A percentile compares a stretch with the other conserved stretches of the same genome.
These are phyloP conservation scores for Suhomyces taliae DNA, from an alignment of 1,139 yeast genomes.

Conservation along the genomic window DNA sequence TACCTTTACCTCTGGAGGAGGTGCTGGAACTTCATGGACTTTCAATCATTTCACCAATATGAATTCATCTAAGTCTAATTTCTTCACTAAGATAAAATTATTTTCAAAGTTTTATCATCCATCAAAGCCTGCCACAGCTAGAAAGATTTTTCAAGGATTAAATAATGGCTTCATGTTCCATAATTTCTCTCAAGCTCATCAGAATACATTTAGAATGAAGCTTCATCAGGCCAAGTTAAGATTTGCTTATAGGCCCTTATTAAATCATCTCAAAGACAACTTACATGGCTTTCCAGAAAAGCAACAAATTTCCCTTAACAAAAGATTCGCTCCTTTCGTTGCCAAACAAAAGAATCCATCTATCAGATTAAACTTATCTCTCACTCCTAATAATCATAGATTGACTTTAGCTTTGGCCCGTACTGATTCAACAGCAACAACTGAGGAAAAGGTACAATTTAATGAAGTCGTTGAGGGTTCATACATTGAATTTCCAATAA, in stretches of 20 bases:
- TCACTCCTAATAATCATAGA: constrained; percentile 37
- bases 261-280: constrained; percentile 14
- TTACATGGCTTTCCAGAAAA: neutral
- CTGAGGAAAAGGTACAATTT: constrained; percentile 18
- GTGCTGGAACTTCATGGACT: constrained; percentile 7
- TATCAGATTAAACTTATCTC: constrained; percentile 24
- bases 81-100: constrained; percentile 13
- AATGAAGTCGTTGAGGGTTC: constrained; percentile 34
- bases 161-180: constrained; percentile 23
- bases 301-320: neutral
- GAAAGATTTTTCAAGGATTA: constrained; percentile 13
- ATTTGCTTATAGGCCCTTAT: constrained; percentile 21
- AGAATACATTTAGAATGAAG: constrained; percentile 21
- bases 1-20: constrained; percentile 8
- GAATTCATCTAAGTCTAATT: constrained; percentile 9
- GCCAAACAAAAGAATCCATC: constrained; percentile 6
- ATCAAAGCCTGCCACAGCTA: constrained; percentile 6
- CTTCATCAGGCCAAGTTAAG: constrained; percentile 21
- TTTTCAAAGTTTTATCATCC: constrained; percentile 16
- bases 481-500: constrained; percentile 53
- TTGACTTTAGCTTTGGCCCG: constrained; percentile 39
- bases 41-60: constrained; percentile 13
- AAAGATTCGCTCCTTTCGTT: constrained; percentile 5
- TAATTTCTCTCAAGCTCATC: constrained; percentile 28
- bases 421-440: constrained; percentile 28